A percentile compares a stretch with the other conserved stretches of the same genome.
Conservation (phyloP, 352 stramenopile species). For the Pythium dissimile region DNA sequence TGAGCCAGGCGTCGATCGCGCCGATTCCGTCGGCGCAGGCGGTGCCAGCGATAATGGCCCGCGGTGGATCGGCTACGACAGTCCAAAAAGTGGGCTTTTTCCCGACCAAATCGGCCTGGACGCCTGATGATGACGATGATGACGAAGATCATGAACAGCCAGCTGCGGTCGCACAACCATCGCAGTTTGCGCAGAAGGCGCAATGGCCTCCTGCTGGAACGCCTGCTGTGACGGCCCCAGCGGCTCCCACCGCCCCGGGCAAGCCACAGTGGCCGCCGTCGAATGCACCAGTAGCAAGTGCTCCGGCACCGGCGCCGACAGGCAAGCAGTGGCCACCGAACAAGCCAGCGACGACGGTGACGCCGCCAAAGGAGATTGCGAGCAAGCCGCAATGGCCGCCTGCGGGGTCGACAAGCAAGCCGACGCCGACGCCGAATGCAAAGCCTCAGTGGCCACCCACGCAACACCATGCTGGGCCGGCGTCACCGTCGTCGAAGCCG, state of each 20-base stretch:
- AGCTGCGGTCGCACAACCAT: slow-evolving; percentile 6
- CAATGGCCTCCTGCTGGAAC: slow-evolving; percentile 39
- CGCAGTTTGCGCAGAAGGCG: slow-evolving; percentile 44
- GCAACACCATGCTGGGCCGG: neutral
- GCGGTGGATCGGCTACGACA: neutral
- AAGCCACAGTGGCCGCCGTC: slow-evolving; percentile 34
- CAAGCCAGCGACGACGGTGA: slow-evolving; percentile 11
- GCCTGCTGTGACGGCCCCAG: slow-evolving; percentile 1
- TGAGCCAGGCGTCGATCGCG: slow-evolving; percentile 39
- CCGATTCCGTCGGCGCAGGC: slow-evolving; percentile 12
- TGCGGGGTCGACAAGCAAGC: neutral
- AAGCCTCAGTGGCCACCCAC: slow-evolving; percentile 21
- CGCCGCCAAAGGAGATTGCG: slow-evolving; percentile 19
- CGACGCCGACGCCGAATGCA: neutral
- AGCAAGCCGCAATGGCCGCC: slow-evolving; percentile 38
- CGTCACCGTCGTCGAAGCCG: slow-evolving; percentile 23
- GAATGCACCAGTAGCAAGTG: slow-evolving; percentile 1
- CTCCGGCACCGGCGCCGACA: neutral
- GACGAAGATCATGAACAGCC: slow-evolving; percentile 2
- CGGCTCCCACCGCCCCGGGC: slow-evolving; percentile 7
- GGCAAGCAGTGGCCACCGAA: slow-evolving; percentile 15
- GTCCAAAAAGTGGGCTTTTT: slow-evolving; percentile 20
- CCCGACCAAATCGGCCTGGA: slow-evolving; percentile 12
- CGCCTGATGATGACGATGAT: slow-evolving; percentile 12
- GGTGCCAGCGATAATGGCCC: neutral